These are phyloP conservation scores for Ascochyta viciae-villosae DNA, from an alignment of 2,329 filamentous ascomycete species.

Conservation along the genomic window DNA sequence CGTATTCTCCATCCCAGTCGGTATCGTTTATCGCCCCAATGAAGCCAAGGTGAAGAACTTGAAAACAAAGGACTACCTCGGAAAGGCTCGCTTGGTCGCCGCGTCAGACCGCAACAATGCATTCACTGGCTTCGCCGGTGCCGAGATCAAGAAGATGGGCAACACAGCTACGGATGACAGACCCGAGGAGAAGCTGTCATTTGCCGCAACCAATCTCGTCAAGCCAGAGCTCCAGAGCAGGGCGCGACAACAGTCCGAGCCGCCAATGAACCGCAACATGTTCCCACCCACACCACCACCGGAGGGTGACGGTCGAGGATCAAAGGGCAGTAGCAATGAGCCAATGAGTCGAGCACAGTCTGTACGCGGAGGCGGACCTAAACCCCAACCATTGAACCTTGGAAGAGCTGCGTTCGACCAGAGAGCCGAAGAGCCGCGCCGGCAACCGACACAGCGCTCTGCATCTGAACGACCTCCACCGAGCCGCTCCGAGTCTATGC, in stretches of 20 bases:
- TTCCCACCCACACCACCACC: constrained; percentile 99
- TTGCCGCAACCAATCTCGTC: constrained; percentile 90
- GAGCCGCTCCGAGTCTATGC: constrained; percentile 45
- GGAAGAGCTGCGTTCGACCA: constrained; percentile 58
- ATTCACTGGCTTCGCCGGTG: constrained; percentile 81
- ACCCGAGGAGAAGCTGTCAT: constrained; percentile 84
- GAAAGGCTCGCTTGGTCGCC: constrained; percentile 92
- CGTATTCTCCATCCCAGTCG: constrained; percentile 97
- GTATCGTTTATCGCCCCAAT: constrained; percentile 92
- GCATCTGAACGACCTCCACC: constrained; percentile 54
- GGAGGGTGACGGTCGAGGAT: constrained; percentile 72
- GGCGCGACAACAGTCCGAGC: constrained; percentile 81
- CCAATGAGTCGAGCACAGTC: constrained; percentile 57
- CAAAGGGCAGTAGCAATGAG: constrained; percentile 39
- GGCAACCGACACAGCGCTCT: constrained; percentile 50
- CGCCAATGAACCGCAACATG: constrained; percentile 77
- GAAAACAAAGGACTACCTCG: constrained; percentile 96
- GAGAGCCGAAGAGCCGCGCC: constrained; percentile 40
- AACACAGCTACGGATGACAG: constrained; percentile 74
- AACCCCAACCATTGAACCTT: constrained; percentile 58
- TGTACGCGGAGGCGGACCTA: constrained; percentile 56
- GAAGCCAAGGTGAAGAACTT: constrained; percentile 98
- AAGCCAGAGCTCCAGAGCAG: constrained; percentile 82
- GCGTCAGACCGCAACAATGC: constrained; percentile 81
- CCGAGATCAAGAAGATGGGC: constrained; percentile 75